Percentiles rank a stretch among this genome's conserved stretches.
These are phyloP conservation scores for Bjerkandera adusta DNA, from an alignment of 1,284 basidiomycete genomes.

Conservation along the genomic window DNA sequence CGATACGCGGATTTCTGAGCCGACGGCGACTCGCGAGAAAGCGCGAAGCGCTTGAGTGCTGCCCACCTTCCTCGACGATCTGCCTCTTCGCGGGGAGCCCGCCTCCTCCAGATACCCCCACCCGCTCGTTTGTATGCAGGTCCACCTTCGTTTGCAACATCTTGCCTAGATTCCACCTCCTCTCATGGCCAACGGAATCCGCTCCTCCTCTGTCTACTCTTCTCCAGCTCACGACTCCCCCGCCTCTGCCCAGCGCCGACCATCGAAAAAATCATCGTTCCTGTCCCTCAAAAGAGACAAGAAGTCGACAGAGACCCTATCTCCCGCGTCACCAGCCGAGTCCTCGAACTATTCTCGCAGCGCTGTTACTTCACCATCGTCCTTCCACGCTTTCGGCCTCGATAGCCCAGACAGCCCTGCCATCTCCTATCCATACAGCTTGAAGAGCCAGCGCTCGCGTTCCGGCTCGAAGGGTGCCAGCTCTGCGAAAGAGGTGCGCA, in stretches of 20 bases:
- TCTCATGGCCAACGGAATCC: constrained; percentile 28
- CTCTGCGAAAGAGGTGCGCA: constrained; percentile 21
- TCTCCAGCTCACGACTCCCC: constrained; percentile 16
- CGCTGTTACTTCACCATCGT: constrained; percentile 34
- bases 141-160: constrained; percentile 19
- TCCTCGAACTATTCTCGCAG: constrained; percentile 17
- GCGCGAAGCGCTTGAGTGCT: too few relatives aligned
- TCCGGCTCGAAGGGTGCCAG: constrained; percentile 24
- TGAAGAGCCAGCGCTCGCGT: constrained; percentile 18
- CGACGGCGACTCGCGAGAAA: background rate
- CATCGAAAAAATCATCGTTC: constrained; percentile 52
- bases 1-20: background rate
- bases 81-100: constrained; percentile 8
- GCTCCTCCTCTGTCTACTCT: constrained; percentile 20
- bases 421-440: constrained; percentile 23
- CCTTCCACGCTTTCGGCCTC: constrained; percentile 24
- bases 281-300: constrained; percentile 53
- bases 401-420: constrained; percentile 22
- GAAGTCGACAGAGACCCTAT: constrained; percentile 36
- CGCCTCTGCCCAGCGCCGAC: constrained; percentile 33
- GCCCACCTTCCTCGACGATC: too few relatives aligned
- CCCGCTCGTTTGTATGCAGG: constrained; percentile 18
- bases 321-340: constrained; percentile 17
- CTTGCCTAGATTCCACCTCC: constrained; percentile 13
- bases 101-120: constrained; percentile 7